Evolutionary conservation across 2,329 filamentous ascomycete species (phyloP).

Genomic region (Botrytis medusae): DNA sequence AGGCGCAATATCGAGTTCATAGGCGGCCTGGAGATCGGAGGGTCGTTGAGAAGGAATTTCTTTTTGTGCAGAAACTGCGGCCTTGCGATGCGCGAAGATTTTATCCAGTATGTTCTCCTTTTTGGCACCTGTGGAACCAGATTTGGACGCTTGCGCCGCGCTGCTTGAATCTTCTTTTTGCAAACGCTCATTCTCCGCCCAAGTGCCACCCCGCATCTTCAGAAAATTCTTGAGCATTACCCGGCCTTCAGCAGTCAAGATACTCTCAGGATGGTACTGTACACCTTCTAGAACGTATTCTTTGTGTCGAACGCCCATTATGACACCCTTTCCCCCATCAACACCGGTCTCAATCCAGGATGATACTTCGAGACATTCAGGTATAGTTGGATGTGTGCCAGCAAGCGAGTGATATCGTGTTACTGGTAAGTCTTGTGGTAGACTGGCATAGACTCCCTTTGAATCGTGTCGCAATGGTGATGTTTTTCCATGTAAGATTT

Average conservation of each 20-base stretch:
- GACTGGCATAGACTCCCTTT: constrained; percentile 85
- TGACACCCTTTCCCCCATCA: constrained; percentile 78
- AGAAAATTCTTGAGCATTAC: constrained; percentile 93
- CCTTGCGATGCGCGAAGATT: constrained; percentile 82
- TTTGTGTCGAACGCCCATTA: constrained; percentile 96
- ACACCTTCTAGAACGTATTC: constrained; percentile 90
- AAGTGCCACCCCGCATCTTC: constrained; percentile 83
- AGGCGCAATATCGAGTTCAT: constrained; percentile 80
- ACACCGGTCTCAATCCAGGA: constrained; percentile 80
- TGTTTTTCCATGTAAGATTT: constrained; percentile 97
- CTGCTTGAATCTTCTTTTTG: constrained; percentile 44
- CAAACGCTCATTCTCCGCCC: constrained; percentile 73
- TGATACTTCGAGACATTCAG: constrained; percentile 81
- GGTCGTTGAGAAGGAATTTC: constrained; percentile 79
- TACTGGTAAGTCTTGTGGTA: constrained; percentile 78
- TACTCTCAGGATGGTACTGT: constrained; percentile 97
- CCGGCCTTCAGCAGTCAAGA: constrained; percentile 84
- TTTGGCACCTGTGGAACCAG: constrained; percentile 46
- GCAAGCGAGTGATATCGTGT: constrained; percentile 96
- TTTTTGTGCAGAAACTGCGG: constrained; percentile 77
- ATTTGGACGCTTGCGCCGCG: constrained; percentile 28
- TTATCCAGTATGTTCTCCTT: constrained; percentile 85
- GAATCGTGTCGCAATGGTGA: constrained; percentile 85
- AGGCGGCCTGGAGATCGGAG: constrained; percentile 80
- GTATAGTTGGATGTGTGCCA: constrained; percentile 83